phyloP scores from a whole-genome alignment of 2,329 filamentous ascomycete genomes.

The Amphichorda felina region DNA sequence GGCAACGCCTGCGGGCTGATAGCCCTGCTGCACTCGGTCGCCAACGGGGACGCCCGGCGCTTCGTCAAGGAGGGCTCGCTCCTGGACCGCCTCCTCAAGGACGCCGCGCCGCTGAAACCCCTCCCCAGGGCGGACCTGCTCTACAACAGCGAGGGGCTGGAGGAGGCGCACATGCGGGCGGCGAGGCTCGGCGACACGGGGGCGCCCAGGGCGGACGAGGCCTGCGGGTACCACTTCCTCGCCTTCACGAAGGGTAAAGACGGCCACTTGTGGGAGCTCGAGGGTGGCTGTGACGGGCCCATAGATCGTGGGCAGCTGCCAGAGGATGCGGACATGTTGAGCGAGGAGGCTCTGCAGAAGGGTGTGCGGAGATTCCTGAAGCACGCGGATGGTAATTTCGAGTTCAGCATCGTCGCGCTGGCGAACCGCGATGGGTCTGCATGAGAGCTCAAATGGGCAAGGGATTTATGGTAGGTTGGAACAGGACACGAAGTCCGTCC shows the following conservation, averaged over 20 bases:
- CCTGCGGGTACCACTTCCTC: slow-evolving; percentile 65
- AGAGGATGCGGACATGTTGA: slow-evolving; percentile 50
- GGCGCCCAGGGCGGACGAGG: slow-evolving; percentile 48
- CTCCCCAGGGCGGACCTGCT: slow-evolving; percentile 53
- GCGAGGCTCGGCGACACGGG: slow-evolving; percentile 56
- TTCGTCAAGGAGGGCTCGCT: slow-evolving; percentile 41
- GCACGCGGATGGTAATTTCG: slow-evolving; percentile 18
- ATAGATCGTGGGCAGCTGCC: slow-evolving; percentile 48
- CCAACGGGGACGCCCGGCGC: slow-evolving; percentile 51
- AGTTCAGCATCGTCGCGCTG: slow-evolving; percentile 27
- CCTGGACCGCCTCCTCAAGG: slow-evolving; percentile 45
- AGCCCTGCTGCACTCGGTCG: slow-evolving; percentile 60
- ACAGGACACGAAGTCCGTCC: no score
- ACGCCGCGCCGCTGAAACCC: slow-evolving; percentile 51
- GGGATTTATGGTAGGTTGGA: no score
- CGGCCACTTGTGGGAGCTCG: slow-evolving; percentile 64
- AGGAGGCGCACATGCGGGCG: slow-evolving; percentile 61
- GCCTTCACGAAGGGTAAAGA: slow-evolving; percentile 63
- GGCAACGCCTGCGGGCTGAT: slow-evolving; percentile 73
- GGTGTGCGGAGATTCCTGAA: slow-evolving; percentile 35
- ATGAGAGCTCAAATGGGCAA: no score
- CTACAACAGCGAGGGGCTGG: slow-evolving; percentile 58
- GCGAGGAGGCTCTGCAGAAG: slow-evolving; percentile 54
- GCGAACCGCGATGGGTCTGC: slow-evolving; percentile 9
- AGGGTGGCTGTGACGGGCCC: slow-evolving; percentile 63